phyloP scores from a whole-genome alignment of 306 rosid genomes.

The Vachellia collinsii region DNA sequence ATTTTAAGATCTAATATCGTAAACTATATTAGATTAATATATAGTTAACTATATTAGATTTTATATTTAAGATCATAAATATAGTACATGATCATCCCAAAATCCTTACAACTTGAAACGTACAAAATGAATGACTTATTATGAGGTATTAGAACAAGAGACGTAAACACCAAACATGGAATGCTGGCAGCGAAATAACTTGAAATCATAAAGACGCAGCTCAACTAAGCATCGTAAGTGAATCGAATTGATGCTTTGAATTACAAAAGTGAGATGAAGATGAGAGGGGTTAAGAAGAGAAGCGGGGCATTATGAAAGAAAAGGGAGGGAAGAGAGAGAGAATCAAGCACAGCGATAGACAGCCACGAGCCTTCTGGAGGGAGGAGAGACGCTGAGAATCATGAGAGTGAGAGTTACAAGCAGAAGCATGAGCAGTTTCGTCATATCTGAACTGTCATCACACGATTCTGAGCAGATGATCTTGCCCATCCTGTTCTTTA shows the following conservation, averaged over 20 bases:
- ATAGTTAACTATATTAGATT: too few relatives aligned
- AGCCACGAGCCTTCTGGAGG: constrained; percentile 45
- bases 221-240: not conserved
- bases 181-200: not conserved
- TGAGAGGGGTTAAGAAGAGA: too few relatives aligned
- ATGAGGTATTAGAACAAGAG: not conserved
- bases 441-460: constrained; percentile 22
- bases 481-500: constrained; percentile 45
- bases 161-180: not conserved
- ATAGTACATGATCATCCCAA: too few relatives aligned
- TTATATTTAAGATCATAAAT: too few relatives aligned
- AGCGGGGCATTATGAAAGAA: not conserved
- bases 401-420: constrained; percentile 40
- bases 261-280: not conserved
- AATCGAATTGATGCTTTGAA: not conserved
- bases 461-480: constrained; percentile 14
- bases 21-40: too few relatives aligned
- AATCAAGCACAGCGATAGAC: constrained; percentile 33
- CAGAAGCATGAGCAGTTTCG: constrained; percentile 38
- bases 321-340: not conserved
- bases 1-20: too few relatives aligned
- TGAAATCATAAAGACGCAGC: not conserved
- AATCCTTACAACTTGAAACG: too few relatives aligned
- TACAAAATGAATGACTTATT: too few relatives aligned
- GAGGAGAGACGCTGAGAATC: constrained; percentile 25